These are phyloP conservation scores for Colletotrichum magnum DNA, from an alignment of 2,329 filamentous ascomycete genomes.

Conservation along the genomic window DNA sequence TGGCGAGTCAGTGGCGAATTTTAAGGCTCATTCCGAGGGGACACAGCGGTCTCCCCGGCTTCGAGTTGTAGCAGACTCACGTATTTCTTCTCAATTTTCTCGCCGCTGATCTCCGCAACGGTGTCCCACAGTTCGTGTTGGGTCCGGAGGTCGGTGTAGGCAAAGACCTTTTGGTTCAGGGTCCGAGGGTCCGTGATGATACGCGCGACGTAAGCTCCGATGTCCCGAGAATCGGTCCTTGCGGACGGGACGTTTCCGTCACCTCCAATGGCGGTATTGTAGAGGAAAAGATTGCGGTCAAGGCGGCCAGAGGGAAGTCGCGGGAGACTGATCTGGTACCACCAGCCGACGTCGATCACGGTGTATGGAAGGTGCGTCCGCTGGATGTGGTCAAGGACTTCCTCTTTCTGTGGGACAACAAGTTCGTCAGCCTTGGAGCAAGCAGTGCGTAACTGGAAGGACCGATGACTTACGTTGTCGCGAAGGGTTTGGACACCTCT, in stretches of 20 bases:
- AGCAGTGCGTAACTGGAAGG: too few relatives aligned
- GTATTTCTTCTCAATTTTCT: slow-evolving; percentile 53
- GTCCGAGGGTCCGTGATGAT: slow-evolving; percentile 68
- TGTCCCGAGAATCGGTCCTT: slow-evolving; percentile 64
- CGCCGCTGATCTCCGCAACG: slow-evolving; percentile 63
- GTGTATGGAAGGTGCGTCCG: slow-evolving; percentile 66
- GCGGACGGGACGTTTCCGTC: slow-evolving; percentile 60
- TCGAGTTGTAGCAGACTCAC: not conserved
- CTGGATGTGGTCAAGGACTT: slow-evolving; percentile 63
- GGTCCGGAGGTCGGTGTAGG: slow-evolving; percentile 60
- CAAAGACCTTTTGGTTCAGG: slow-evolving; percentile 65
- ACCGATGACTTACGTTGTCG: slow-evolving; percentile 34
- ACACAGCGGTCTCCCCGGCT: too few relatives aligned
- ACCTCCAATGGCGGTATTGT: slow-evolving; percentile 56
- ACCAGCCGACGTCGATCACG: slow-evolving; percentile 70
- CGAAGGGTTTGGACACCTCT: slow-evolving; percentile 49
- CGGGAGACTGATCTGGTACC: slow-evolving; percentile 63
- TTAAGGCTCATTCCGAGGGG: too few relatives aligned
- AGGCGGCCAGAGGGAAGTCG: slow-evolving; percentile 46
- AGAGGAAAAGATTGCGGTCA: not conserved
- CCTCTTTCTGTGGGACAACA: slow-evolving; percentile 58
- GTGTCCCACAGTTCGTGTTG: slow-evolving; percentile 62
- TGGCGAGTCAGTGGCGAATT: too few relatives aligned
- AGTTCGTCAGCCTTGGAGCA: not conserved
- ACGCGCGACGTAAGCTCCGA: slow-evolving; percentile 64